These are phyloP conservation scores for Leccinum pachyderme DNA, from an alignment of 1,284 basidiomycete genomes.

Conservation along the genomic window DNA sequence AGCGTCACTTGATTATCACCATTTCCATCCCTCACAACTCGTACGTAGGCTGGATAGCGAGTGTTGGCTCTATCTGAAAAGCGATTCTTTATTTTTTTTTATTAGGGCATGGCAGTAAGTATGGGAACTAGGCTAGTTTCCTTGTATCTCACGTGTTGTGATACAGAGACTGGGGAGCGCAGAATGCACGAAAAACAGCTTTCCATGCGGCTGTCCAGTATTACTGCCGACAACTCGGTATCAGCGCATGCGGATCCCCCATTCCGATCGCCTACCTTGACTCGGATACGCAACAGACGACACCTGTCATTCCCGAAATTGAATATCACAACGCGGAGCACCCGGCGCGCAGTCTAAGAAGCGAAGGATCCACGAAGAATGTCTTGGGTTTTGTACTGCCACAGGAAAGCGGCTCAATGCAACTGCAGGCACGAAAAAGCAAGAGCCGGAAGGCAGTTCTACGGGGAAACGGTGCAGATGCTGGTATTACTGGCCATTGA, in stretches of 20 bases:
- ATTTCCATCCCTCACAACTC: constrained; percentile 70
- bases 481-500: constrained; percentile 13
- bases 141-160: constrained; percentile 5
- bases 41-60: constrained; percentile 36
- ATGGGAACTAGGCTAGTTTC: background rate
- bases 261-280: constrained; percentile 55
- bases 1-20: constrained; percentile 62
- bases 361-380: constrained; percentile 16
- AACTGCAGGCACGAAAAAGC: constrained; percentile 48
- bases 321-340: background rate
- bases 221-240: constrained; percentile 66
- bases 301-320: constrained; percentile 11
- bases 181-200: constrained; percentile 59
- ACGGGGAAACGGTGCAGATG: constrained; percentile 38
- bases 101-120: constrained; percentile 47
- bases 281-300: constrained; percentile 32
- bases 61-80: constrained; percentile 9
- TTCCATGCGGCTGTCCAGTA: constrained; percentile 75
- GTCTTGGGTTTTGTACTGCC: constrained; percentile 54
- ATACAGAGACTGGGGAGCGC: constrained; percentile 59
- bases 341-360: background rate
- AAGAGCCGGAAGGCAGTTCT: constrained; percentile 48
- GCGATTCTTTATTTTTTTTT: constrained; percentile 4
- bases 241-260: constrained; percentile 56
- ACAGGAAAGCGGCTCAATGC: constrained; percentile 29